Evolutionary conservation across 352 stramenopile genomes (phyloP).

Genomic region (Phytophthora cajani): DNA sequence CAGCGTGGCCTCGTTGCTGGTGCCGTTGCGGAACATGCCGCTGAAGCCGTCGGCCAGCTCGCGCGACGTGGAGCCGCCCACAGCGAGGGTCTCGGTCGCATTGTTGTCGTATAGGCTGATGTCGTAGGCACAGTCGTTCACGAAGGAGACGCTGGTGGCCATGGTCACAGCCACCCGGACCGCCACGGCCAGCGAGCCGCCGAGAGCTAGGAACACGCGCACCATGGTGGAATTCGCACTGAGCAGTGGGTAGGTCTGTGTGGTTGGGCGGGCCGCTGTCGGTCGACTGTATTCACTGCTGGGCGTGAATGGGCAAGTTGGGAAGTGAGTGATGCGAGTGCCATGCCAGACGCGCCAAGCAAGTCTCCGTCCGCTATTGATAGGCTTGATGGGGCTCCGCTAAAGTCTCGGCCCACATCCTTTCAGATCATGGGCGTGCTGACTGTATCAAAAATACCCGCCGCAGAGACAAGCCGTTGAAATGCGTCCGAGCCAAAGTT

Average conservation of each 20-base stretch:
- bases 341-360: constrained; percentile 10
- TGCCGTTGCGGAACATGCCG: constrained; percentile 73
- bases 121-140: constrained; percentile 54
- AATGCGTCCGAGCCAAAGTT: neutral
- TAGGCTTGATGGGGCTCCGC: constrained; percentile 16
- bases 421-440: constrained; percentile 25
- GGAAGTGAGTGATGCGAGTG: constrained; percentile 2
- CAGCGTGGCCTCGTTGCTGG: constrained; percentile 49
- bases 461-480: constrained; percentile 11
- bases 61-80: constrained; percentile 38
- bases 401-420: constrained; percentile 18
- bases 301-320: constrained; percentile 28
- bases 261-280: constrained; percentile 11
- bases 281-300: constrained; percentile 32
- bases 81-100: constrained; percentile 31
- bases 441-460: constrained; percentile 17
- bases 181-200: constrained; percentile 33
- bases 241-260: neutral
- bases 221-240: constrained; percentile 23
- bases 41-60: constrained; percentile 45
- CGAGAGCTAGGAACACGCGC: constrained; percentile 37
- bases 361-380: constrained; percentile 12
- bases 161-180: constrained; percentile 35
- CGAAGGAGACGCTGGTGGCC: constrained; percentile 40
- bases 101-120: constrained; percentile 64